Base-by-base conservation (phyloP, 2,329 filamentous ascomycete species). In the Nigrospora oryzae region DNA sequence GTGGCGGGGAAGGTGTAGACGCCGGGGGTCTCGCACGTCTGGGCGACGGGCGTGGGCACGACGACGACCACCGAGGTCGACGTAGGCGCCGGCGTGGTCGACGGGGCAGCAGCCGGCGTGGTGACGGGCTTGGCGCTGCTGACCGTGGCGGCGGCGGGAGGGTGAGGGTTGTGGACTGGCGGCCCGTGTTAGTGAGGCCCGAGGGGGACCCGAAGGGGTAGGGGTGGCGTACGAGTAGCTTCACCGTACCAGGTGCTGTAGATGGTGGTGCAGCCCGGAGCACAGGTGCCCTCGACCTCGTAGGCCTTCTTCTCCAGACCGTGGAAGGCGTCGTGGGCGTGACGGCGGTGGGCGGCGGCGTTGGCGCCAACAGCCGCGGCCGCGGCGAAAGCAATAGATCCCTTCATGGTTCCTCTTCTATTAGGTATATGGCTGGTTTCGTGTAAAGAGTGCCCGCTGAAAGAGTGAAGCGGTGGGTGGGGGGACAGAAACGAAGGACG, bases 401-500 rank as follows among this genome's bases (percentile, higher is more conserved):
- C 81, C 84, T 86, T 93, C 87, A 93, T 93, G 36, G 61, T 84
- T 70, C 62, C 56, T 53, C 47, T 15, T 38, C 44, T 48, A 50
- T 55, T 35, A 46, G 44, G 49, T 48, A 48, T 46, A 40, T 56
- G 46, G 54, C 52, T 49, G 43, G 57, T 55, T 56, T 53, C 57
- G 50, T 56, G 47, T 56, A 84, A 85, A 69, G 82, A 86, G 73
- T 81, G 83, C 79, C 86, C 85, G 86, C 86, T 89, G 71, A 90
- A 89, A 66, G 86, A 88, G 81, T 88, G 84, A 87, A 87, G 83
- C 83, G 83, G 83, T 83, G 60, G 67, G 73, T 62, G 56, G 57
- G 60, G 58, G 62, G 61, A 63, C 57, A 58, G 64, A 71, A 70
- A 63, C 64, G 70, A 68, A 69, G 61, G 68, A 69, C 66, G 70